A percentile compares a stretch with the other conserved stretches of the same genome.
Conservation (phyloP, 2,329 filamentous ascomycete species). For the Atkinsonella texensis region DNA sequence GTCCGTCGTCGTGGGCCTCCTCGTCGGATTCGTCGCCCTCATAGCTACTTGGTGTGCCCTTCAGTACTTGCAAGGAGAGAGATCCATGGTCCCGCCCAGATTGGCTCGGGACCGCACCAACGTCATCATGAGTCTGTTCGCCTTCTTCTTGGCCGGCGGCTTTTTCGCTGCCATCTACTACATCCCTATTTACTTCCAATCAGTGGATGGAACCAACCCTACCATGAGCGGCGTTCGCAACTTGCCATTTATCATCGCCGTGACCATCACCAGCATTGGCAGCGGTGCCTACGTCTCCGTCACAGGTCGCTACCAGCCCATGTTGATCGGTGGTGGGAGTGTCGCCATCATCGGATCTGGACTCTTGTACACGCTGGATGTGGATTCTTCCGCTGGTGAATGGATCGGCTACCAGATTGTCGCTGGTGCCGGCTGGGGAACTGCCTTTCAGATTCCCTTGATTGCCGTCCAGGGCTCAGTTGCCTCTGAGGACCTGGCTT, state of each 20-base stretch:
- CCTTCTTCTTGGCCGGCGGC: conserved; percentile 30
- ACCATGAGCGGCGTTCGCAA: conserved; percentile 31
- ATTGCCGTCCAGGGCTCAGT: conserved; percentile 34
- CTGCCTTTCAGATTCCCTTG: conserved; percentile 36
- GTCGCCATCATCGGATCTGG: conserved; percentile 32
- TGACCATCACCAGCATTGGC: conserved; percentile 28
- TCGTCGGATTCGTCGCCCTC: conserved; percentile 27
- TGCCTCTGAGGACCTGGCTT: conserved; percentile 29
- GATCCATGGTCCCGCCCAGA: conserved; percentile 29
- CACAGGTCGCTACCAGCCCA: conserved; percentile 29
- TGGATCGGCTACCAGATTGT: conserved; percentile 45
- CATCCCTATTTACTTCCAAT: conserved; percentile 35
- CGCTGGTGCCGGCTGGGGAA: conserved; percentile 34
- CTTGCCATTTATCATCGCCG: conserved; percentile 32
- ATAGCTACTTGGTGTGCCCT: conserved; percentile 21
- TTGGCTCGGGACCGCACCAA: conserved; percentile 28
- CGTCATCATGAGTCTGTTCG: conserved; percentile 23
- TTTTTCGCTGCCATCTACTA: conserved; percentile 35
- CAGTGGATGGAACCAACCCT: conserved; percentile 27
- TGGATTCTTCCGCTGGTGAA: conserved; percentile 24
- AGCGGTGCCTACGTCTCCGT: conserved; percentile 27
- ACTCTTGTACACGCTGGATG: conserved; percentile 28
- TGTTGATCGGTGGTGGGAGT: conserved; percentile 32
- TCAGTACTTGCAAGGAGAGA: conserved; percentile 32
- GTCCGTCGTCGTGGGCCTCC: conserved; percentile 27